These are phyloP conservation scores for Saccharomycodes ludwigii DNA, from an alignment of 805 yeast species.

Conservation along the genomic window DNA sequence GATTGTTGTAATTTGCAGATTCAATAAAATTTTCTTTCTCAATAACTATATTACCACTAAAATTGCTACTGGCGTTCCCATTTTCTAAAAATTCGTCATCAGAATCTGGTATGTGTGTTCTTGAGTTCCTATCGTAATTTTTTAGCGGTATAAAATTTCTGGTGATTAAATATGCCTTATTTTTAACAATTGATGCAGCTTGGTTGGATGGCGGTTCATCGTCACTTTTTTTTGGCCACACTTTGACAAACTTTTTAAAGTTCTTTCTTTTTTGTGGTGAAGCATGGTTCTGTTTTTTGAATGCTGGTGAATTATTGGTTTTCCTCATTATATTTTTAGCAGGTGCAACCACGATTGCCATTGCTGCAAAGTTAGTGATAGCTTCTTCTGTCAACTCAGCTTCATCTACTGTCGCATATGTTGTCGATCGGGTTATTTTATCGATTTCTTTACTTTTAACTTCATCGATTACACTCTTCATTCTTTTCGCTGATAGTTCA, in stretches of 20 bases:
- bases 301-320: no score
- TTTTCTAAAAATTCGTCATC: not conserved
- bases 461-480: no score
- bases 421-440: no score
- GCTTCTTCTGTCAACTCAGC: conserved; percentile 21
- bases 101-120: no score
- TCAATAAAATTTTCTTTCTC: no score
- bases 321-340: no score
- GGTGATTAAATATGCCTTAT: conserved; percentile 18
- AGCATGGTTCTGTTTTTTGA: no score
- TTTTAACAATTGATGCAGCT: conserved; percentile 7
- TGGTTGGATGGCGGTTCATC: conserved; percentile 1
- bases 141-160: conserved; percentile 23
- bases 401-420: conserved; percentile 16
- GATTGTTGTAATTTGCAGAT: no score
- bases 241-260: conserved; percentile 28
- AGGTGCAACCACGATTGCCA: conserved; percentile 30
- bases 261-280: conserved; percentile 20
- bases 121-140: conserved; percentile 15
- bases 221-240: conserved; percentile 12
- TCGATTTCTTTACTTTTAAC: no score
- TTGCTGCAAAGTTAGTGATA: conserved; percentile 18
- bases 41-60: no score
- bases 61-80: not conserved
- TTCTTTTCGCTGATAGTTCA: no score